A percentile compares a stretch with the other conserved stretches of the same genome.
Conservation (phyloP, 176 grass and related monocot species). For the Pontederia paniculata region DNA sequence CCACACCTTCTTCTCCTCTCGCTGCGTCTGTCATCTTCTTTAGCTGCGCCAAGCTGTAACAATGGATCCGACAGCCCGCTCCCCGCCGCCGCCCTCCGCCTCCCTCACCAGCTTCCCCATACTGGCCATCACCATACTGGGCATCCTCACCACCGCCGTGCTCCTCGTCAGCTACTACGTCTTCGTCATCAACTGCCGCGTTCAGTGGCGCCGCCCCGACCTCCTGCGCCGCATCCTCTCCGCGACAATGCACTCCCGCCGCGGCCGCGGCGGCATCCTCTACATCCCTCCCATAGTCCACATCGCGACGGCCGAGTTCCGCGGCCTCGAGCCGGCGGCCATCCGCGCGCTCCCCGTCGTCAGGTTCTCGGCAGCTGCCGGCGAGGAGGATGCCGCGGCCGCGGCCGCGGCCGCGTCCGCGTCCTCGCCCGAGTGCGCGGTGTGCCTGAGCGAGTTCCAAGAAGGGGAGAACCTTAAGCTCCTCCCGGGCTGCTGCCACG, state of each 20-base stretch:
- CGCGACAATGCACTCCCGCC: not conserved
- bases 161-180: conserved; percentile 74
- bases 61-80: not conserved
- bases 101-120: conserved; percentile 38
- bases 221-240: conserved; percentile 3
- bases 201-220: conserved; percentile 13
- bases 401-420: not conserved
- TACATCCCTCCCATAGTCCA: conserved; percentile 49
- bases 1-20: not conserved
- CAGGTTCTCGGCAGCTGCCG: conserved; percentile 19
- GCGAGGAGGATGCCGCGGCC: not conserved
- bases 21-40: not conserved
- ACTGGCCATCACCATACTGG: conserved; percentile 43
- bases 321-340: conserved; percentile 44
- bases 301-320: conserved; percentile 23
- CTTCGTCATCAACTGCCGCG: conserved; percentile 66
- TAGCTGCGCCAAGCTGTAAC: not conserved
- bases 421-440: conserved; percentile 45
- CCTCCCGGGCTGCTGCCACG: conserved; percentile 58
- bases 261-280: conserved; percentile 12
- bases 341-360: conserved; percentile 64
- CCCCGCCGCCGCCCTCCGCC: not conserved
- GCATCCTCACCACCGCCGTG: conserved; percentile 51
- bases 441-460: conserved; percentile 77
- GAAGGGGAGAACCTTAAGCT: conserved; percentile 58